Conservation (phyloP, 345 rosid genomes). For the Populus euphratica region DNA sequence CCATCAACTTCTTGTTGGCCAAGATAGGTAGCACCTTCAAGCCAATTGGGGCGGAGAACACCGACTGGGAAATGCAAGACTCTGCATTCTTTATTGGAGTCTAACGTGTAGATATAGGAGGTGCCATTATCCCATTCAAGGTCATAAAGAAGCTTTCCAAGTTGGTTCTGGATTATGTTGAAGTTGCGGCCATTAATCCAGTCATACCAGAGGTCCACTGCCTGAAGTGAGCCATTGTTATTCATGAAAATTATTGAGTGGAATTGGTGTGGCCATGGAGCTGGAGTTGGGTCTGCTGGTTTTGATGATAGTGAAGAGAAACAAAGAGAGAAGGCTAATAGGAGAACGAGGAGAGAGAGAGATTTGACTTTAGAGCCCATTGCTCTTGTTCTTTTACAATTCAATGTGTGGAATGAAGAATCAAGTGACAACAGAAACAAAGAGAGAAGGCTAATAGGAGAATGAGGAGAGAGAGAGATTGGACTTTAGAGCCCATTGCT, state of each 20-base stretch:
- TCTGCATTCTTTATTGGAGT: conserved; percentile 37
- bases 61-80: conserved; percentile 44
- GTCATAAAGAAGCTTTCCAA: conserved; percentile 47
- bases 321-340: neutral
- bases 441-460: neutral
- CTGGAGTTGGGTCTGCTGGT: conserved; percentile 42
- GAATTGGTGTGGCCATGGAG: conserved; percentile 63
- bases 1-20: conserved; percentile 47
- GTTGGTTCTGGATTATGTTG: conserved; percentile 66
- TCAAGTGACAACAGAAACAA: neutral
- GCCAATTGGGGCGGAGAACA: conserved; percentile 57
- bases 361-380: conserved; percentile 16
- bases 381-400: neutral
- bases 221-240: conserved; percentile 52
- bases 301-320: conserved; percentile 15
- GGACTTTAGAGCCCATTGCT: conserved; percentile 15
- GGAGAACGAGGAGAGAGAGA: conserved; percentile 4
- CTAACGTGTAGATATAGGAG: conserved; percentile 47
- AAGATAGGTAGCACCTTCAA: conserved; percentile 54
- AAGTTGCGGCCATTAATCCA: conserved; percentile 65
- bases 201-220: conserved; percentile 65
- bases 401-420: neutral
- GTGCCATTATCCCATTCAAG: conserved; percentile 70
- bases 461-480: conserved; percentile 1
- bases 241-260: conserved; percentile 57